Evolutionary conservation across 176 grass and related monocot genomes (phyloP).

Genomic region (Raddia distichophylla): DNA sequence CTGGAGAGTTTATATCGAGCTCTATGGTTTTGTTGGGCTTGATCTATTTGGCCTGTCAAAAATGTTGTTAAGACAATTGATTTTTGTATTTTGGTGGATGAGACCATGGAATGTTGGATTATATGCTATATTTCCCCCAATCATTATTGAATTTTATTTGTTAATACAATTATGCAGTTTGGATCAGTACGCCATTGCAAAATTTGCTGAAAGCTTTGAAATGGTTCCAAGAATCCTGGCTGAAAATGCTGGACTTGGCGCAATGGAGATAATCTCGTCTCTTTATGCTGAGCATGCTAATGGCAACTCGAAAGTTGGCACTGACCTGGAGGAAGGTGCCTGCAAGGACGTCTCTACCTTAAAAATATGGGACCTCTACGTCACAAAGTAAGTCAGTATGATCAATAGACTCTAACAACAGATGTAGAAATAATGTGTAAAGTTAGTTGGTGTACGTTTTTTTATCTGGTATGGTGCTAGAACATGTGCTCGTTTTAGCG

Average conservation of each 20-base stretch:
- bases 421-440: constrained; percentile 2
- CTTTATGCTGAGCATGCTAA: constrained; percentile 92
- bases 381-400: constrained; percentile 87
- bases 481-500: no score
- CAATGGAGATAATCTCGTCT: constrained; percentile 93
- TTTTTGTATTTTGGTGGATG: constrained; percentile 17
- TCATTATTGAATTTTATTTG: background rate
- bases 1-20: no score
- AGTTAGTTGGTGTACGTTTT: no score
- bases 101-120: background rate
- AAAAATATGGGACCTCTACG: constrained; percentile 88
- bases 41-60: no score
- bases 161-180: constrained; percentile 57
- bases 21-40: no score
- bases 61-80: no score
- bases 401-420: background rate
- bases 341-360: constrained; percentile 75
- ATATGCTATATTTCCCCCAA: background rate
- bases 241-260: constrained; percentile 84
- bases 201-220: constrained; percentile 96
- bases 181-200: constrained; percentile 95
- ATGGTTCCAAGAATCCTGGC: constrained; percentile 92
- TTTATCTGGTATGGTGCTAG: no score
- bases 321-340: constrained; percentile 75
- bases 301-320: constrained; percentile 70